Base-by-base conservation (phyloP, 345 rosid genomes). In the Eutrema yunnanense region DNA sequence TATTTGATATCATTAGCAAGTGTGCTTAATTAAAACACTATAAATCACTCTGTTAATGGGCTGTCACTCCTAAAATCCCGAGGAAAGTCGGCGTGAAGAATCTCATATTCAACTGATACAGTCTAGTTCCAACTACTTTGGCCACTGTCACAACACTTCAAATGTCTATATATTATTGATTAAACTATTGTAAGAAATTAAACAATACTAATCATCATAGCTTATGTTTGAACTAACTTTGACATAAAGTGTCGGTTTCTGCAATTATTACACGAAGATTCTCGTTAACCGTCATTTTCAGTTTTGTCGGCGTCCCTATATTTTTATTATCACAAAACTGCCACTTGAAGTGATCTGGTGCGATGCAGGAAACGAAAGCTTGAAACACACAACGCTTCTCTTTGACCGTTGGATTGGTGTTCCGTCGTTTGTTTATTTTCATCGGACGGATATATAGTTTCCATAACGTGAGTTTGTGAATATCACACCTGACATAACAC, bases 201-300 rank as follows among this genome's bases (percentile, higher is more conserved):
- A 66, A 32, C n/a, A 54, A 52, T 32, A 54, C 36, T 65, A 49
- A 76, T 64, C 59, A 55, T 77, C 59, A 55, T 77, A 66, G 33
- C 77, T 78, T 78, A 78, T 72, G 77, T 78, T 72, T 72, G 65
- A 66, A 26, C 30, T 66, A 61, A 78, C 81, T 72, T 78, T 72
- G 65, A 73, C 57, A 72, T 60, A 9, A 72, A 78, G 78, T 72
- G 81, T 78, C 77, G 81, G 81, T 78, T 72, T 76, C 59, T 65
- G 6, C 65, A 64, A 71, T 64, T 71, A 76, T 76, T 76, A 76
- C 27, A 76, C 62, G 67, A 71, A 65, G 72, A 76, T 56, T 71
- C 80, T 64, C 67, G 48, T 64, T 71, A 65, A 76, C 80, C 80
- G 80, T 76, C 80, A 70, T 64, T 76, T 76, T 71, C 72, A 70